phyloP scores from a whole-genome alignment of 768 basidiomycete genomes.

The Candolleomyces eurysporus region DNA sequence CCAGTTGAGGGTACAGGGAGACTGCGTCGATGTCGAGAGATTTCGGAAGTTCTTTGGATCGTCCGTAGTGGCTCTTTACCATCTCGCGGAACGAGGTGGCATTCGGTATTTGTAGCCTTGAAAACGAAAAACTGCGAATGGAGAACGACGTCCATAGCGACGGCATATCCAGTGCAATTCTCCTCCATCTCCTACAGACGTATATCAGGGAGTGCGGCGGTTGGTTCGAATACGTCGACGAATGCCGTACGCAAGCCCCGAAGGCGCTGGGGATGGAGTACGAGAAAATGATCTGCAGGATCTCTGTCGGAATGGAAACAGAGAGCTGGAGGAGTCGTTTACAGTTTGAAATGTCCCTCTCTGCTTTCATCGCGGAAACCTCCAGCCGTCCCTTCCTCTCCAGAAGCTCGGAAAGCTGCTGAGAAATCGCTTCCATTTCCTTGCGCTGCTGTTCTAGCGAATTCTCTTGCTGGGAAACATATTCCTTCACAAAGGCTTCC shows the following conservation, averaged over 20 bases:
- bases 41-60: neutral
- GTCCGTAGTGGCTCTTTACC: neutral
- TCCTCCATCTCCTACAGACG: slow-evolving; percentile 6
- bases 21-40: neutral
- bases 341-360: slow-evolving; percentile 3
- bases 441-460: neutral
- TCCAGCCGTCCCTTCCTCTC: neutral
- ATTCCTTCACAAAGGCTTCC: neutral
- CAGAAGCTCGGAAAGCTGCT: neutral
- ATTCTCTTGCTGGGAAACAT: neutral
- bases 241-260: neutral
- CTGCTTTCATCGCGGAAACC: neutral
- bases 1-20: neutral
- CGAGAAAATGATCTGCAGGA: slow-evolving; percentile 2
- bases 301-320: slow-evolving; percentile 3
- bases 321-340: neutral
- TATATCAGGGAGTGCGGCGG: neutral
- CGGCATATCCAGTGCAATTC: neutral
- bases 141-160: slow-evolving; percentile 5
- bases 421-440: neutral
- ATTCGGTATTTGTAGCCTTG: neutral
- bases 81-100: neutral
- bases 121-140: neutral
- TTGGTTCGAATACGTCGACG: neutral
- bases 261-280: neutral